These are phyloP conservation scores for Fusarium multiceps DNA, from an alignment of 2,329 filamentous ascomycete genomes.

Conservation along the genomic window DNA sequence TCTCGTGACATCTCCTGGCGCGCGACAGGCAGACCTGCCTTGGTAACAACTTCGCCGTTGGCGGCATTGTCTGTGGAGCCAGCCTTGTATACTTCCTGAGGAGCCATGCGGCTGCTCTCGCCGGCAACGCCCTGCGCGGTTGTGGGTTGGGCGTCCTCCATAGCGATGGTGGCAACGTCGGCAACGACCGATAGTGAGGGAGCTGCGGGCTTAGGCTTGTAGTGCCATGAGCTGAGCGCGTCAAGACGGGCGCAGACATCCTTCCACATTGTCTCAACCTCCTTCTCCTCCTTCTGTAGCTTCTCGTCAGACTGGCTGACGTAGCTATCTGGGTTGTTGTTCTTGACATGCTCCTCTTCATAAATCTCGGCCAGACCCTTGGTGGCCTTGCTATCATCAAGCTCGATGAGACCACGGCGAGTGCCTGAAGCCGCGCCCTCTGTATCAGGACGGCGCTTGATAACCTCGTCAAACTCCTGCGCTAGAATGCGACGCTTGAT, in stretches of 20 bases:
- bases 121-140: slow-evolving; percentile 79
- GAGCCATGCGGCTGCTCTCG: slow-evolving; percentile 81
- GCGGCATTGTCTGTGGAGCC: slow-evolving; percentile 70
- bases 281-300: slow-evolving; percentile 81
- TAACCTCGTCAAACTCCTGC: slow-evolving; percentile 91
- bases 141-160: slow-evolving; percentile 94
- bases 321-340: slow-evolving; percentile 80
- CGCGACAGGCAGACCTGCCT: slow-evolving; percentile 80
- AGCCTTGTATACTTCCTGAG: slow-evolving; percentile 93
- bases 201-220: slow-evolving; percentile 87
- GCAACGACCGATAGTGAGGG: slow-evolving; percentile 87
- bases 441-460: slow-evolving; percentile 81
- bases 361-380: slow-evolving; percentile 92
- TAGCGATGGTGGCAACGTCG: slow-evolving; percentile 89
- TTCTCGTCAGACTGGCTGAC: slow-evolving; percentile 86
- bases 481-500: slow-evolving; percentile 94
- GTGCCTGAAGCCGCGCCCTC: slow-evolving; percentile 69
- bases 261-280: slow-evolving; percentile 86
- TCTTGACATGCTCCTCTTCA: slow-evolving; percentile 88
- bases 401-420: slow-evolving; percentile 78
- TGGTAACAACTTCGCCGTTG: slow-evolving; percentile 79
- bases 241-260: slow-evolving; percentile 85
- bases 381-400: slow-evolving; percentile 88
- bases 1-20: slow-evolving; percentile 89
- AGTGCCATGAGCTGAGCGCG: slow-evolving; percentile 91